Base-by-base conservation (phyloP, 75 land plant genomes). In the Cunninghamia lanceolata region DNA sequence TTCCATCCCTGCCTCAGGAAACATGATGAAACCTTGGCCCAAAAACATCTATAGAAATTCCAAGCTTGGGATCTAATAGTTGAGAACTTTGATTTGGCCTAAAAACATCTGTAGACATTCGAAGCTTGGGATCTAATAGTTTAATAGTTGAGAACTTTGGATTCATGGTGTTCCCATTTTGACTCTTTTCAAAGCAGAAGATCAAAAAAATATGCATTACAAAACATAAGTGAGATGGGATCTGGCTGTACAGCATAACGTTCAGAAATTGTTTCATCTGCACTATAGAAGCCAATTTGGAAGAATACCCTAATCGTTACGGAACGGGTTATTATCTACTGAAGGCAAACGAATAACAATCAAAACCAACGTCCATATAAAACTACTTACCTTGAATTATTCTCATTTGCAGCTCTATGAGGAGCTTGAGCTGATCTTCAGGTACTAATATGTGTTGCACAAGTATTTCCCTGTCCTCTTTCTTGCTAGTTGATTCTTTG, bases 401-500 rank as follows among this genome's bases (percentile, higher is more conserved):
- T 87, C 87, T 88, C 68, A 93, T 89, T 82, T 94, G 92, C 50
- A 96, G 90, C 46, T 96, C 95, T 74, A 88, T 30, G 38, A 95
- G 83, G 56, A 96, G 90, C 82, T 93, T 90, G 42, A 86, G 85
- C 84, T 96, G 89, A 85, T 94, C 92, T 87, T 94, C 94, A 45
- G 89, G 88, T 35, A 96, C 94, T 75, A 96, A 92, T 89, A 96
- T 86, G 84, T 96, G 99, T 86, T 96, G 99, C 79, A 96, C 97
- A 68, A 95, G 82, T 70, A 94, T 86, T 86, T 96, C 99, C 70
- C 88, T 90, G 14, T 87, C 89, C 73, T 86, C 89, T 35, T 34
- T 82, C 28, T 83, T 87, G 54, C 87, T 85, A 21, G 80, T 84
- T 66, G 40, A 32, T 13, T 83, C 36, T 13, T 53, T 54, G 84